Evolutionary conservation across 139 green algal genomes (phyloP).

Genomic region (Desmodesmus armatus): DNA sequence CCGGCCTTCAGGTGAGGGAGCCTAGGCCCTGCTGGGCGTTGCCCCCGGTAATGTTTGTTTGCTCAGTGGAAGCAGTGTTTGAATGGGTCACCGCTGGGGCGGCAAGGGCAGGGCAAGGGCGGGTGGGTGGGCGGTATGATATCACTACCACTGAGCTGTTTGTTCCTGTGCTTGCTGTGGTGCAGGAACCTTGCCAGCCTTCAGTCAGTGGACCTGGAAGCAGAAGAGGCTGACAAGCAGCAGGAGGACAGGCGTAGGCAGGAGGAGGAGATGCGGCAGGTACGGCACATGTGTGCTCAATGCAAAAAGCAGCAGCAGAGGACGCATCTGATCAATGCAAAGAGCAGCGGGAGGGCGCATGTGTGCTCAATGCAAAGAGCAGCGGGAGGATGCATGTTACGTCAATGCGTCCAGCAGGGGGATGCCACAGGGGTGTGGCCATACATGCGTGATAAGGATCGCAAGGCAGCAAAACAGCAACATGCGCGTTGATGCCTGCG

Average conservation of each 20-base stretch:
- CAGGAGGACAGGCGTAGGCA: not conserved
- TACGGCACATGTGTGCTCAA: too few relatives aligned
- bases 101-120: too few relatives aligned
- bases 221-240: constrained; percentile 23
- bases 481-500: too few relatives aligned
- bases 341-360: not conserved
- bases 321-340: not conserved
- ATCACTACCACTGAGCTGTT: not conserved
- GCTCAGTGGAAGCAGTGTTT: not conserved
- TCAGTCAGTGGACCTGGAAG: constrained; percentile 20
- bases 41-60: not conserved
- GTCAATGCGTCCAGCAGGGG: not conserved
- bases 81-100: too few relatives aligned
- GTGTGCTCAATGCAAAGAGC: not conserved
- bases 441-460: too few relatives aligned
- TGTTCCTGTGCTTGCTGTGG: too few relatives aligned
- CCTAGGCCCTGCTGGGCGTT: constrained; percentile 27
- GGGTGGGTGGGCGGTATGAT: too few relatives aligned
- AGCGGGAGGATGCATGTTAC: not conserved
- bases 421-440: not conserved
- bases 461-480: too few relatives aligned
- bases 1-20: constrained; percentile 42
- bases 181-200: constrained; percentile 25
- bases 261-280: too few relatives aligned
- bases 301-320: constrained; percentile 15